Percentiles rank a stretch among this genome's conserved stretches.
Conservation (phyloP, 225 moss, liverwort and hornwort species). For the Pseudisothecium myosuroides region DNA sequence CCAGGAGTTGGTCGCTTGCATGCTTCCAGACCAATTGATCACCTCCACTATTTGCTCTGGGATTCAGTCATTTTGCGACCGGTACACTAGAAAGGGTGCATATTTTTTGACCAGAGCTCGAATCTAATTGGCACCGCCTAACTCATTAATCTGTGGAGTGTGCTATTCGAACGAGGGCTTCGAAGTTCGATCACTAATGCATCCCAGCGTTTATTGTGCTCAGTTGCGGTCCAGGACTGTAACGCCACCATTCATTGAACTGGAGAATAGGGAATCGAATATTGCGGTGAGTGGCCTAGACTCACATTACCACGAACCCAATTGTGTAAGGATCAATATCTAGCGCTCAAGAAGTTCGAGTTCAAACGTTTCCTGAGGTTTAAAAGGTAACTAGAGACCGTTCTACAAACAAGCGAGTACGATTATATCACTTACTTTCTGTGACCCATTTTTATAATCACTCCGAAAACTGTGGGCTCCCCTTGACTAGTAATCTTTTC, state of each 20-base stretch:
- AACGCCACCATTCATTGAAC: neutral
- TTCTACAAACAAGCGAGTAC: neutral
- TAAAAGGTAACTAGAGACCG: neutral
- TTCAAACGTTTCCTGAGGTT: neutral
- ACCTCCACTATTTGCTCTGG: neutral
- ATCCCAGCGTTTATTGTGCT: neutral
- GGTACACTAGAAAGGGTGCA: neutral
- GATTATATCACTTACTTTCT: neutral
- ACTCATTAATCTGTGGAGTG: neutral
- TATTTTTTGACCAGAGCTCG: neutral
- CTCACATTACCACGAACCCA: neutral
- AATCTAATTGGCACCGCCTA: neutral
- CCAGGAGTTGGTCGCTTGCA: neutral
- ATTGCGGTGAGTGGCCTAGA: neutral
- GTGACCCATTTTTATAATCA: neutral
- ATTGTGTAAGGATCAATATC: neutral
- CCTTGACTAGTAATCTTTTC: neutral
- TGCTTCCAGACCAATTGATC: neutral
- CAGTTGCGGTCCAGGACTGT: neutral
- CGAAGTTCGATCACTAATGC: neutral
- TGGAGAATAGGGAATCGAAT: neutral
- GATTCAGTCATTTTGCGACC: neutral
- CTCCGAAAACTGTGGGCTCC: neutral
- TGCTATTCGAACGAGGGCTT: neutral
- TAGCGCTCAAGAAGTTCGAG: neutral